Conservation (phyloP, 208 protist species). For the Acanthamoeba royreba region DNA sequence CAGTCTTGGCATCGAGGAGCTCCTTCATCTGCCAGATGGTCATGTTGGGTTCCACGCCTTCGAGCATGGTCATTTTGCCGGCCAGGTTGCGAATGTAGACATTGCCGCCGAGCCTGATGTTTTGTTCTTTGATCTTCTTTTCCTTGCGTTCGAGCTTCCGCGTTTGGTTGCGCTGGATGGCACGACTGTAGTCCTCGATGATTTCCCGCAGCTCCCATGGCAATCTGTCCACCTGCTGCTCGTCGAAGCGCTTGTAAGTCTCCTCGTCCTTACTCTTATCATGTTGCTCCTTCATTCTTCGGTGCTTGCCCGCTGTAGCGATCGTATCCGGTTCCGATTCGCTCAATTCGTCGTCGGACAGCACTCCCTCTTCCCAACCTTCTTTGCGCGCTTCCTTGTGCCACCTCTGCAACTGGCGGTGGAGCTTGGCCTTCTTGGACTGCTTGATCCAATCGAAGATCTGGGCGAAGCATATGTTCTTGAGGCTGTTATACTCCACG, state of each 20-base stretch:
- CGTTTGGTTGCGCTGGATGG: neutral
- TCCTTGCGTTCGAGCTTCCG: neutral
- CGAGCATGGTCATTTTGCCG: conserved; percentile 19
- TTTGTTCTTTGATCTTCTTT: neutral
- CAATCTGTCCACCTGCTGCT: neutral
- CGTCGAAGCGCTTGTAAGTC: neutral
- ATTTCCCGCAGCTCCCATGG: conserved; percentile 10
- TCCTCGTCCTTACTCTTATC: neutral
- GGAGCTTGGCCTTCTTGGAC: conserved; percentile 22
- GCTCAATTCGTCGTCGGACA: neutral
- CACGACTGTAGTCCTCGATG: conserved; percentile 15
- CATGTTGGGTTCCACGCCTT: conserved; percentile 32
- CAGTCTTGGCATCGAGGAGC: neutral
- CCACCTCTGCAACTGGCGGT: neutral
- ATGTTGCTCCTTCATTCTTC: neutral
- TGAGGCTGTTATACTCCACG: neutral
- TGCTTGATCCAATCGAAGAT: conserved; percentile 30
- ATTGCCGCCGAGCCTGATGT: neutral
- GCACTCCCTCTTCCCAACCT: neutral
- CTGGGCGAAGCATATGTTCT: conserved; percentile 31
- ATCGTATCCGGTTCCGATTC: neutral
- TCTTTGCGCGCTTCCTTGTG: neutral
- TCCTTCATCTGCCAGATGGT: conserved; percentile 40
- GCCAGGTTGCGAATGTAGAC: conserved; percentile 19
- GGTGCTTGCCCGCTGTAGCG: neutral